These are phyloP conservation scores for Mycena sp. DNA, from an alignment of 1,284 basidiomycete species.

Conservation along the genomic window DNA sequence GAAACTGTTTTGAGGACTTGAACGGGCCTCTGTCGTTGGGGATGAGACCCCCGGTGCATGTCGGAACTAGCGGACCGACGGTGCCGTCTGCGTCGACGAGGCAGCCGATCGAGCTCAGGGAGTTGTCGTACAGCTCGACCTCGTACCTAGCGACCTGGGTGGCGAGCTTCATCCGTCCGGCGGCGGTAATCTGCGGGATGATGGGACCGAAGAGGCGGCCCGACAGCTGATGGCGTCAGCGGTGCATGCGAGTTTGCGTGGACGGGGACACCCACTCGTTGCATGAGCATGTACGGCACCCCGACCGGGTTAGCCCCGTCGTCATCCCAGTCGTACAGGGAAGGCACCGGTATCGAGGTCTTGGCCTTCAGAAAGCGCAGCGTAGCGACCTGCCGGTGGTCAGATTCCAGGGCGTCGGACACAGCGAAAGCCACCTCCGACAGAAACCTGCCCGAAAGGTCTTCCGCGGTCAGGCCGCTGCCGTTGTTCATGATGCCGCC, in stretches of 20 bases:
- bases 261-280: neutral
- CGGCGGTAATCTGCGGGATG: neutral
- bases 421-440: neutral
- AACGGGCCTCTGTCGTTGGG: conserved; percentile 2
- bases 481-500: neutral
- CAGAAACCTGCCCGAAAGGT: neutral
- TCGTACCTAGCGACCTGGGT: neutral
- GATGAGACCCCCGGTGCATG: neutral
- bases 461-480: neutral
- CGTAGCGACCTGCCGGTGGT: neutral
- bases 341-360: neutral
- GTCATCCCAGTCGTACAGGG: neutral
- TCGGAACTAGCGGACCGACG: neutral
- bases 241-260: neutral
- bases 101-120: neutral
- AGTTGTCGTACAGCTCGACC: neutral
- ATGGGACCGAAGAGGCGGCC: neutral
- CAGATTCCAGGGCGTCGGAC: neutral
- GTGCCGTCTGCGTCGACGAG: conserved; percentile 5
- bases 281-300: neutral
- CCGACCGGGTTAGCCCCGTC: neutral
- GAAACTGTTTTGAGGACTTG: conserved; percentile 4
- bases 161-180: neutral
- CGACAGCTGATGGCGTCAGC: neutral
- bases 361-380: neutral